A percentile compares a stretch with the other conserved stretches of the same genome.
These are phyloP conservation scores for Penicillium alfredii DNA, from an alignment of 495 filamentous ascomycete species.

Conservation along the genomic window DNA sequence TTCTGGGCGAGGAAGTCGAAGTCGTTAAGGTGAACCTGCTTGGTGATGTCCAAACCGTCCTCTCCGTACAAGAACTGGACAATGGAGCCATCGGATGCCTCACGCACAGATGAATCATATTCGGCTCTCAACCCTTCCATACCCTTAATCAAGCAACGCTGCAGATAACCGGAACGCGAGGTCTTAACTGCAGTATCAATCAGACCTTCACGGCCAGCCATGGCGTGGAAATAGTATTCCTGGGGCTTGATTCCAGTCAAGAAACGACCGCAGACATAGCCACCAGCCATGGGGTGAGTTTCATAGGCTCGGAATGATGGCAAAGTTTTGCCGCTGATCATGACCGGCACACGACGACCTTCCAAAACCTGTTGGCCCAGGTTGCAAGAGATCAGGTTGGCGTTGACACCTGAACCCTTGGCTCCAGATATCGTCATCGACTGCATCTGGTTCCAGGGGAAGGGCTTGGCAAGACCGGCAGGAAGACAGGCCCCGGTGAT, in stretches of 20 bases:
- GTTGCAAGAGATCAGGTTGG: constrained; percentile 95
- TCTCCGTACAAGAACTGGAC: constrained; percentile 97
- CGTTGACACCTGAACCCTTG: constrained; percentile 89
- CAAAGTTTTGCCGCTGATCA: constrained; percentile 96
- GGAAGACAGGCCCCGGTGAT: constrained; percentile 78
- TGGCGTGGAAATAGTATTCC: constrained; percentile 99
- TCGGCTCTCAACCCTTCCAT: constrained; percentile 93
- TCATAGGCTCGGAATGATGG: constrained; percentile 93
- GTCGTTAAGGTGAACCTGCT: constrained; percentile 84
- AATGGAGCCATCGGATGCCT: constrained; percentile 79
- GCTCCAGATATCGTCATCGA: constrained; percentile 96
- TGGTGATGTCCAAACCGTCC: constrained; percentile 89
- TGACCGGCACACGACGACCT: constrained; percentile 88
- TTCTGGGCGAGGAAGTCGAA: constrained; percentile 90
- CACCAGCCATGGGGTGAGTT: constrained; percentile 81
- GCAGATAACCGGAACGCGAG: constrained; percentile 90
- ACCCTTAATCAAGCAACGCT: constrained; percentile 97
- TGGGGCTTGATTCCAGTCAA: constrained; percentile 96
- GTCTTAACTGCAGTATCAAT: constrained; percentile 99
- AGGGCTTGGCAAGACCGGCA: constrained; percentile 75
- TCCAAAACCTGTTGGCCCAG: constrained; percentile 96
- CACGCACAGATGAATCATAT: constrained; percentile 90
- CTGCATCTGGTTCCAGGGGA: constrained; percentile 98
- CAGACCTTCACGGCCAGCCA: constrained; percentile 97
- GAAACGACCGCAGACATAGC: constrained; percentile 93